phyloP scores from a whole-genome alignment of 225 moss, liverwort and hornwort genomes.

The Marchantia polymorpha region DNA sequence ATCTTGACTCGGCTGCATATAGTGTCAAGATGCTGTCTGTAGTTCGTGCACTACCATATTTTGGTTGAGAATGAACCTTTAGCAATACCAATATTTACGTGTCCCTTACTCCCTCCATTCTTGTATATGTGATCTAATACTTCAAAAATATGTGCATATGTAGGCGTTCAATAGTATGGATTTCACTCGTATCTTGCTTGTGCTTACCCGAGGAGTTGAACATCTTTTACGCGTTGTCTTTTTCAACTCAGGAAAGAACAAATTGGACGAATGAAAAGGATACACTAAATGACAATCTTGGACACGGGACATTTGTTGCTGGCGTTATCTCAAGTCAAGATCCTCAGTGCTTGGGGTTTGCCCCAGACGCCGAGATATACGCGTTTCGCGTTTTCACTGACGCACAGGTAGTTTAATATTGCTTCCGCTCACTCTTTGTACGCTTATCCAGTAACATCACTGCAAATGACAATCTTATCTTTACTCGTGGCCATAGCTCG shows the following conservation, averaged over 20 bases:
- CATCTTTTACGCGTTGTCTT: background rate
- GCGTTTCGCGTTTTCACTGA: slow-evolving; percentile 98
- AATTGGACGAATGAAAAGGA: slow-evolving; percentile 95
- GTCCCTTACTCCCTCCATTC: no score
- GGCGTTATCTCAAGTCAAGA: slow-evolving; percentile 97
- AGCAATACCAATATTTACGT: no score
- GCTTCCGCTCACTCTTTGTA: slow-evolving; percentile 1
- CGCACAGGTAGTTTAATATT: slow-evolving; percentile 66
- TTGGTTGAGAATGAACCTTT: no score
- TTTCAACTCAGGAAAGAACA: slow-evolving; percentile 67
- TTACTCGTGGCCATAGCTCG: background rate
- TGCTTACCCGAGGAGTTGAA: background rate
- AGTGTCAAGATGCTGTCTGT: no score
- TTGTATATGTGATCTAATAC: no score
- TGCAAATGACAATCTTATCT: background rate
- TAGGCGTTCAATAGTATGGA: no score
- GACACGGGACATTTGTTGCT: slow-evolving; percentile 96
- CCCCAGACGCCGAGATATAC: slow-evolving; percentile 90
- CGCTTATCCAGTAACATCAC: background rate
- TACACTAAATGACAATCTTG: slow-evolving; percentile 93
- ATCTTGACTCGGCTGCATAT: no score
- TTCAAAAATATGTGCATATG: no score
- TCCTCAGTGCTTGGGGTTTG: slow-evolving; percentile 90
- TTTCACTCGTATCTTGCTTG: no score
- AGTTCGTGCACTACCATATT: no score